Base-by-base conservation (phyloP, 2,329 filamentous ascomycete genomes). In the Beauveria australis region DNA sequence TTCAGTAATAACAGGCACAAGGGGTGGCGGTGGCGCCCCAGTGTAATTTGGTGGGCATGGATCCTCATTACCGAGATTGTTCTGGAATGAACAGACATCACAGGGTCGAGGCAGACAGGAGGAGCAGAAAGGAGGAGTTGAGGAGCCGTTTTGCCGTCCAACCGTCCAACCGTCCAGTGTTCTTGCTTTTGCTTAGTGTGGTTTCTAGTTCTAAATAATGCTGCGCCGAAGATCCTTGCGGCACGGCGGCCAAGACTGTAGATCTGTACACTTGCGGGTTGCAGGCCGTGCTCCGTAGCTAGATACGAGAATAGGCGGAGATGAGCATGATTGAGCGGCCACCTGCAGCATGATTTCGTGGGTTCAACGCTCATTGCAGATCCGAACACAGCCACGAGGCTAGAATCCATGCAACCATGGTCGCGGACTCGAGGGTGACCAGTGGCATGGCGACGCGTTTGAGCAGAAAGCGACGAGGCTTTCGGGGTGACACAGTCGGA, bases 201-300 rank as follows among this genome's bases (percentile, higher is more conserved):
- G 54, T 14, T 44, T 49, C 54, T 19, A 19, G 30, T 19, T 28
- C 16, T 22, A n/a, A n/a, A n/a, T n/a, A 7, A 53, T 6, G 5
- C 24, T 43, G 30, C 44, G 46, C 30, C 22, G 47, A 33, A 14
- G 46, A 57, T 30, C 37, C n/a, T 59, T 41, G 22, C 30, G 55
- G 18, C 24, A 51, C 18, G 24, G 9, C n/a, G 16, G 53, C 52
- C 28, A 14, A 51, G 30, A 43, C 47, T 43, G 55, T 52, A 51
- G 55, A 59, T 59, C 55, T 44, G 55, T 59, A 47, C 55, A 52
- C 22, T 41, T 59, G 37, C n/a, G 18, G 41, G 41, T 14, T 37
- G 53, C 53, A 24, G 47, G 53, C 26, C 26, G 18, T 33, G 43
- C 30, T 56, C 14, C 33, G 22, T 33, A 14, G 54, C 22, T 48